These are phyloP conservation scores for Fusarium abutilonis DNA, from an alignment of 2,329 filamentous ascomycete genomes.

Conservation along the genomic window DNA sequence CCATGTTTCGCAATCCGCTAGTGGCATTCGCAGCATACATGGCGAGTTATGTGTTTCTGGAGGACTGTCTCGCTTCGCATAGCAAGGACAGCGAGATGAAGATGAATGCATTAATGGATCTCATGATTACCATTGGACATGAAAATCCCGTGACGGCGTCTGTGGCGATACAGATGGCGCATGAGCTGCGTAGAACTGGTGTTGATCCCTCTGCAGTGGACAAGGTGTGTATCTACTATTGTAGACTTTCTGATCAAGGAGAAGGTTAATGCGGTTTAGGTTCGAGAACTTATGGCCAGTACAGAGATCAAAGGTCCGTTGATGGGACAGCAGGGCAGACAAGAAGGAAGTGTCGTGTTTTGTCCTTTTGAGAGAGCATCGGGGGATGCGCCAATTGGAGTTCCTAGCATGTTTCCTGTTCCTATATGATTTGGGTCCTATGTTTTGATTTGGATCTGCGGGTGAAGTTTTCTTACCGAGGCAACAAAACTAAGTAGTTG, in stretches of 20 bases:
- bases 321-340: slow-evolving; percentile 27
- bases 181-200: slow-evolving; percentile 64
- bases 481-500: no score
- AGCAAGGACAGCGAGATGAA: slow-evolving; percentile 61
- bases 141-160: slow-evolving; percentile 75
- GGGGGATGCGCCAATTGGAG: slow-evolving; percentile 17
- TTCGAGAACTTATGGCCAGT: slow-evolving; percentile 26
- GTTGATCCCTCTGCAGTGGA: slow-evolving; percentile 40
- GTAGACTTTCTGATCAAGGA: background rate
- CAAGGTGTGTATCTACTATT: slow-evolving; percentile 23
- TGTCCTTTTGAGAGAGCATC: slow-evolving; percentile 37
- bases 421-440: background rate
- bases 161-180: slow-evolving; percentile 74
- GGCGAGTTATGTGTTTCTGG: slow-evolving; percentile 74
- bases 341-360: slow-evolving; percentile 32
- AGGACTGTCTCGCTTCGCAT: slow-evolving; percentile 72
- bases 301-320: slow-evolving; percentile 29
- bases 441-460: background rate
- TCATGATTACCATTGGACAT: slow-evolving; percentile 71
- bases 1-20: slow-evolving; percentile 71
- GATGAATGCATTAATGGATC: slow-evolving; percentile 72
- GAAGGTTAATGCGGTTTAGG: slow-evolving; percentile 9
- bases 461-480: no score
- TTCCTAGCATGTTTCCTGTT: slow-evolving; percentile 24
- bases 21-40: slow-evolving; percentile 77